Evolutionary conservation across 192 early-diverging fungal genomes (phyloP), one percentile per base, ranked within the genome.

Genomic region (Podila epigama): DNA sequence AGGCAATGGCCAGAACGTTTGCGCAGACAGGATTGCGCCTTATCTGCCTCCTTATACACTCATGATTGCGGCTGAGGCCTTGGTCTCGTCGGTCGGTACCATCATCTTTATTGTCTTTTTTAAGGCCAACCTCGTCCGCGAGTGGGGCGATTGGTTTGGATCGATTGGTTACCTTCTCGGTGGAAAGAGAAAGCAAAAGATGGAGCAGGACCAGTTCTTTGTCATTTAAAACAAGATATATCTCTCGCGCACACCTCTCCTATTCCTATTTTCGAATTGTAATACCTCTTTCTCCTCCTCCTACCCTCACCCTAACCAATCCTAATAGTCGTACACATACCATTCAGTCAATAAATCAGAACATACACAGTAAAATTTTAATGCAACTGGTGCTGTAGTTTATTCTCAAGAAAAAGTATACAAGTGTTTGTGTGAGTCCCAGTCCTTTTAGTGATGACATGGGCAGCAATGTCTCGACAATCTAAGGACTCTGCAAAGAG

Each of bases 181-280:
- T 44, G 67, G 62, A 15, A 81, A 66, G 56, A 69, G 73, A 5
- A 62, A 56, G 25, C 60, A 57, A 25, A 62, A 83, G 63, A 83
- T 81, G 56, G 61, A 70, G 34, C 77, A 83, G 41, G 84, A 85
- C 55, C 79, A 85, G 55, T 85, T 85, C 60, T 83, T 85, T 70
- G 83, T 81, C 32, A 66, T 81, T 39, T 31, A 53, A 20, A 48
- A 16, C 2, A 63, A 34, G 16, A 53, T 42, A n/a, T 4, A 13
- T 53, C 4, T 53, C 28, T 29, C 25, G 25, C 25, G 16, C 31
- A 15, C 25, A 28, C 52, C 25, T 54, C 15, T 31, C n/a, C 31
- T 55, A 16, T 55, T 55, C 31, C 41, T 44, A 18, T 18, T n/a
- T n/a, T n/a, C n/a, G n/a, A n/a, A n/a, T n/a, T n/a, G n/a, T n/a